Conservation (phyloP, 345 rosid species). For the Nasturtium officinale region DNA sequence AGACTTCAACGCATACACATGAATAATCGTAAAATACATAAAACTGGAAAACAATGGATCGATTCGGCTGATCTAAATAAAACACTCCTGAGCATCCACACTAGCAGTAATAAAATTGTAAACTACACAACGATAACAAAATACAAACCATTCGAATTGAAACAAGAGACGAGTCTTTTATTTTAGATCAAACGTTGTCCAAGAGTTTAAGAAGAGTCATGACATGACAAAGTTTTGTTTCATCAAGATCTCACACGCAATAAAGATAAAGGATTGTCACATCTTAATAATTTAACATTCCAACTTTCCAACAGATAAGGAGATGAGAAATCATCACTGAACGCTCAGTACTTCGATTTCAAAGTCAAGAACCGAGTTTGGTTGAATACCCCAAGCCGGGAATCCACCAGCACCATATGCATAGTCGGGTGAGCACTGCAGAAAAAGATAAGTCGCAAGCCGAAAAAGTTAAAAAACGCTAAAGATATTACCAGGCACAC, state of each 20-base stretch:
- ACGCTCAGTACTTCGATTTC: conserved; percentile 78
- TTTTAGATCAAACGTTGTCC: conserved; percentile 33
- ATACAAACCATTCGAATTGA: conserved; percentile 8
- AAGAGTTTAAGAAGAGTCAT: conserved; percentile 21
- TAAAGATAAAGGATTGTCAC: conserved; percentile 1
- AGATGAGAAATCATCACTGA: conserved; percentile 47
- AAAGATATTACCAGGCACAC: background rate
- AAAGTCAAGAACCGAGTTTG: conserved; percentile 79
- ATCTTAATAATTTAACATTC: conserved; percentile 7
- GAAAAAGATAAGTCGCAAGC: conserved; percentile 13
- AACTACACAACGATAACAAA: background rate
- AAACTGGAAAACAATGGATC: no score
- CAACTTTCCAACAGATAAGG: background rate
- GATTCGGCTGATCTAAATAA: no score
- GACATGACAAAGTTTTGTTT: conserved; percentile 11
- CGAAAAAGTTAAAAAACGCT: background rate
- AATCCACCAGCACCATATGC: conserved; percentile 90
- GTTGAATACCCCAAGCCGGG: conserved; percentile 83
- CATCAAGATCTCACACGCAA: conserved; percentile 21
- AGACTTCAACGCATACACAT: background rate
- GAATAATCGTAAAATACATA: no score
- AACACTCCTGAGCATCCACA: background rate
- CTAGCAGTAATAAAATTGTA: background rate
- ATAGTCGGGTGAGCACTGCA: conserved; percentile 92
- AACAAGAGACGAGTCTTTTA: conserved; percentile 22